phyloP scores from a whole-genome alignment of 768 basidiomycete genomes.

The Hydnum rufescens region DNA sequence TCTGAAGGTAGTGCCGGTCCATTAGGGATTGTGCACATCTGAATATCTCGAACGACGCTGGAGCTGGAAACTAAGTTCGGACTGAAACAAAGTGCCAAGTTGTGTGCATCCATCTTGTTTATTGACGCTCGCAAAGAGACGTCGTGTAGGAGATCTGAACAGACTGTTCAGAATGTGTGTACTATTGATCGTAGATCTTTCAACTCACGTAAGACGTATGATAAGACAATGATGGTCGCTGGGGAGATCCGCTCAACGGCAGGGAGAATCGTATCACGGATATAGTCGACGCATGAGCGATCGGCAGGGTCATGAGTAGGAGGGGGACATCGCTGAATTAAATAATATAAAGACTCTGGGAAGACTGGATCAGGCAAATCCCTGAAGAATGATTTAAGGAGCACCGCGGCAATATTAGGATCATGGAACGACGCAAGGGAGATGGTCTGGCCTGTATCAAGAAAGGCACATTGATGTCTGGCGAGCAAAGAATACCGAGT shows the following conservation, averaged over 20 bases:
- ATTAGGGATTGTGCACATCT: slow-evolving; percentile 46
- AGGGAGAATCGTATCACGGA: slow-evolving; percentile 48
- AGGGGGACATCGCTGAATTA: slow-evolving; percentile 46
- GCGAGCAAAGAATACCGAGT: neutral
- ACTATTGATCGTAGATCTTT: slow-evolving; percentile 1
- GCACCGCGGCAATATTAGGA: slow-evolving; percentile 62
- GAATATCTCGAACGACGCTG: slow-evolving; percentile 49
- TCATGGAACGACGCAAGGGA: slow-evolving; percentile 58
- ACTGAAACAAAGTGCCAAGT: slow-evolving; percentile 57
- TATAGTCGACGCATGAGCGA: slow-evolving; percentile 38
- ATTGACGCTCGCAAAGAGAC: slow-evolving; percentile 43
- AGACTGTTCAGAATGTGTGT: neutral
- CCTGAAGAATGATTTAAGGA: slow-evolving; percentile 69
- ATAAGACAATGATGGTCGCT: slow-evolving; percentile 34
- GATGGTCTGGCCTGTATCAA: slow-evolving; percentile 44
- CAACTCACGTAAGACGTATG: slow-evolving; percentile 39
- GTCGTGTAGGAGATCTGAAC: slow-evolving; percentile 57
- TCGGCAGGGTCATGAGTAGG: slow-evolving; percentile 33
- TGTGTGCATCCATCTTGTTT: slow-evolving; percentile 70
- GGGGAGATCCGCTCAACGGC: slow-evolving; percentile 22
- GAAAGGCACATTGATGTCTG: neutral
- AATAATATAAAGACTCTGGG: slow-evolving; percentile 43
- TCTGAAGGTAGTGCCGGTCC: slow-evolving; percentile 11
- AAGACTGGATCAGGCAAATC: slow-evolving; percentile 68
- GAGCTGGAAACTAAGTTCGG: slow-evolving; percentile 61